Conservation (phyloP, 495 filamentous ascomycete genomes). For the Aspergillus indologenus region DNA sequence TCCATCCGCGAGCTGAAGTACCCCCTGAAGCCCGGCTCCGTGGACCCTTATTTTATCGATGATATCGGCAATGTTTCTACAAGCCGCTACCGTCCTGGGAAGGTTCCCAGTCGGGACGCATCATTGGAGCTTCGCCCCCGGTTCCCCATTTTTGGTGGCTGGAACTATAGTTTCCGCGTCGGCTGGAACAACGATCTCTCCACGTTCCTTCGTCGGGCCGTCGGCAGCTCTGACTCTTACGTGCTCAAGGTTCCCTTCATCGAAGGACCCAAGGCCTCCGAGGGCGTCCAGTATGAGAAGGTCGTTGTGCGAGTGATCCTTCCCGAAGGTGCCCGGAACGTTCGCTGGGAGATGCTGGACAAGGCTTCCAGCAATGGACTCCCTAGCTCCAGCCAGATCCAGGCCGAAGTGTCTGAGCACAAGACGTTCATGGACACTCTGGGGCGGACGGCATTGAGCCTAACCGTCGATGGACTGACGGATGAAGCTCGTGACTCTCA, state of each 20-base stretch:
- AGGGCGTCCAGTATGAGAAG: slow-evolving; percentile 82
- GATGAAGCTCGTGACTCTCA: slow-evolving; percentile 82
- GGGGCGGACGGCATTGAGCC: slow-evolving; percentile 77
- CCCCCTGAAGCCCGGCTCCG: slow-evolving; percentile 71
- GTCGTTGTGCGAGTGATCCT: slow-evolving; percentile 78
- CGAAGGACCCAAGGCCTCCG: slow-evolving; percentile 79
- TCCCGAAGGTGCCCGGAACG: slow-evolving; percentile 88
- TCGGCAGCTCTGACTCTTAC: slow-evolving; percentile 58
- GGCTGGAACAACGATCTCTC: slow-evolving; percentile 89
- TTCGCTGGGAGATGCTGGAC: slow-evolving; percentile 42
- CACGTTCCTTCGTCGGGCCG: slow-evolving; percentile 64
- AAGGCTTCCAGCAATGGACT: slow-evolving; percentile 38
- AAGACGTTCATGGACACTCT: slow-evolving; percentile 93
- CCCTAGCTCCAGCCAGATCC: slow-evolving; percentile 31
- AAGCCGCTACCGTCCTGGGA: slow-evolving; percentile 76
- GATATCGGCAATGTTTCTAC: slow-evolving; percentile 97
- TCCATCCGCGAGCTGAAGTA: slow-evolving; percentile 81
- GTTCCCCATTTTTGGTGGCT: slow-evolving; percentile 91
- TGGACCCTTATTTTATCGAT: slow-evolving; percentile 90
- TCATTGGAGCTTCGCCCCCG: slow-evolving; percentile 85
- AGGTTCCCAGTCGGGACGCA: slow-evolving; percentile 61
- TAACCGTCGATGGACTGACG: slow-evolving; percentile 80
- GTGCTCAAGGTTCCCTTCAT: slow-evolving; percentile 95
- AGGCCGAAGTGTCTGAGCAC: slow-evolving; percentile 57
- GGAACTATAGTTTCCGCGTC: slow-evolving; percentile 94